Conservation (phyloP, 1,139 yeast genomes). For the Nakaseomyces kungkrabaensis region DNA sequence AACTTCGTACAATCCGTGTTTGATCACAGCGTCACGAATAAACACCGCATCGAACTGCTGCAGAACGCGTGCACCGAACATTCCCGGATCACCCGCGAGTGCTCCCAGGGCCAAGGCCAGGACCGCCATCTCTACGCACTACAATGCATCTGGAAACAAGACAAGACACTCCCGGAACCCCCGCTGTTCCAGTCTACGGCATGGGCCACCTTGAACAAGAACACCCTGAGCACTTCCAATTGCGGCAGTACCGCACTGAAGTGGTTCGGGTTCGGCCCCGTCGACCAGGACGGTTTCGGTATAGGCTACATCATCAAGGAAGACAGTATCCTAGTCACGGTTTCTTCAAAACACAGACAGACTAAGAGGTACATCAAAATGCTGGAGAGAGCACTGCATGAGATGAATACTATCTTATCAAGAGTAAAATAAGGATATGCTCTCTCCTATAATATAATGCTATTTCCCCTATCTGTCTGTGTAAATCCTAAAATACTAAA, state of each 20-base stretch:
- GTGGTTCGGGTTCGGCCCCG: constrained; percentile 90
- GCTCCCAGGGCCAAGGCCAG: constrained; percentile 74
- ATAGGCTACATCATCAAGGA: constrained; percentile 83
- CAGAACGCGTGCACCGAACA: constrained; percentile 65
- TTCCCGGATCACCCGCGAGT: constrained; percentile 53
- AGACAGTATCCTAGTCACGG: constrained; percentile 76
- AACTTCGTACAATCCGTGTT: constrained; percentile 77
- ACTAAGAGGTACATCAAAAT: constrained; percentile 58
- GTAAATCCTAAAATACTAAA: too few species aligned
- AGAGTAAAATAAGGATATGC: not conserved
- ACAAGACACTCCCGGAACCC: constrained; percentile 37
- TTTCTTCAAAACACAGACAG: constrained; percentile 84
- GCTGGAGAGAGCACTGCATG: constrained; percentile 23
- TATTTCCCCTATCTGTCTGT: too few species aligned
- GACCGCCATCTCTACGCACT: constrained; percentile 85
- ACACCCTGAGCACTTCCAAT: constrained; percentile 55
- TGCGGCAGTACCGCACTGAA: constrained; percentile 84
- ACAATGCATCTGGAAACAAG: constrained; percentile 79
- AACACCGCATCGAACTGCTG: constrained; percentile 51
- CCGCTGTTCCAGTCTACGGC: constrained; percentile 34
- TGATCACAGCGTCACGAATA: constrained; percentile 50
- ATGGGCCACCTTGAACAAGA: constrained; percentile 57
- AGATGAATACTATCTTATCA: constrained; percentile 18
- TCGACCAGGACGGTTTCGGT: constrained; percentile 82
- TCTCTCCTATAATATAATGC: too few species aligned